A percentile compares a stretch with the other conserved stretches of the same genome.
Evolutionary conservation across 768 basidiomycete species (phyloP).

Genomic region (Boletus vinaceobasis): DNA sequence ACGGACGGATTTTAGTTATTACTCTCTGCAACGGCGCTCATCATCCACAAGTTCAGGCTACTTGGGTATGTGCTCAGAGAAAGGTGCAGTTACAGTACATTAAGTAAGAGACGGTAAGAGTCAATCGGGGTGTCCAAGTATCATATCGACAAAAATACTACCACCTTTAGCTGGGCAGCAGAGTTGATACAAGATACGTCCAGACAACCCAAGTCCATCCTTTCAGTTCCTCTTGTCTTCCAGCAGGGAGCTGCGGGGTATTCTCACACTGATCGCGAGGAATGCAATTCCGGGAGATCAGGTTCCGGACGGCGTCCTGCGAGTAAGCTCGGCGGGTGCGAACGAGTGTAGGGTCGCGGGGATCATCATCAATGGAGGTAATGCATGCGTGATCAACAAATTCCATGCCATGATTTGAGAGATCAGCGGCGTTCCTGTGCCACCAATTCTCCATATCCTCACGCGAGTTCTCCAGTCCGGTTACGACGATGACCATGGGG

Average conservation of each 20-base stretch:
- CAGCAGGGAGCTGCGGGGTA: background rate
- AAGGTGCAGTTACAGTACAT: background rate
- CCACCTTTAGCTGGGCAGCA: background rate
- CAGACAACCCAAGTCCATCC: constrained; percentile 14
- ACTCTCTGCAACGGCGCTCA: too few relatives aligned
- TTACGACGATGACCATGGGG: constrained; percentile 39
- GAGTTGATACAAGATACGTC: constrained; percentile 13
- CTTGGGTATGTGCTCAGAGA: background rate
- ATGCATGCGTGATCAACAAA: constrained; percentile 33
- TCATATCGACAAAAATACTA: background rate
- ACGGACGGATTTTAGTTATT: too few relatives aligned
- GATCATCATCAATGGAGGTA: constrained; percentile 28
- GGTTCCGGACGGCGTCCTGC: constrained; percentile 16
- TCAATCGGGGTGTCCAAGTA: background rate
- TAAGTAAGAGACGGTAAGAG: background rate
- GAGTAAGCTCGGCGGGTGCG: constrained; percentile 24
- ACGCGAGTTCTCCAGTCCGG: constrained; percentile 36
- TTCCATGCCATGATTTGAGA: constrained; percentile 21
- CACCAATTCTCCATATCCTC: constrained; percentile 36
- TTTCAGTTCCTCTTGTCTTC: background rate
- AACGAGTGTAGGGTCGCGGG: constrained; percentile 8
- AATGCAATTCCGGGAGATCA: constrained; percentile 23
- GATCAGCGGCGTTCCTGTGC: constrained; percentile 22
- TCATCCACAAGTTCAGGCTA: background rate
- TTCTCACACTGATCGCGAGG: constrained; percentile 3